phyloP scores from a whole-genome alignment of 768 basidiomycete species.

The Boletus edulis region DNA sequence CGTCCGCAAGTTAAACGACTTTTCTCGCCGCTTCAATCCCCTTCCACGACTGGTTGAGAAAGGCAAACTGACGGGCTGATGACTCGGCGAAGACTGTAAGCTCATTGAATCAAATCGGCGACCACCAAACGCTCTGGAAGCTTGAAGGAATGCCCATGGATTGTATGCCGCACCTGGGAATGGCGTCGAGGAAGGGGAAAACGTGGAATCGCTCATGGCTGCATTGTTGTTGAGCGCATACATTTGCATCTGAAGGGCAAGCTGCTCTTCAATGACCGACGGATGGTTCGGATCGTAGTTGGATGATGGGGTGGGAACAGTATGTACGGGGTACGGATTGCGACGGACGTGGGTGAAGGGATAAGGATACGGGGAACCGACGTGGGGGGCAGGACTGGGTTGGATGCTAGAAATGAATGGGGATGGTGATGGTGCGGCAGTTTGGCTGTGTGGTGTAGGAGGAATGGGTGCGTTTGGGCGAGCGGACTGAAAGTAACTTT shows the following conservation, averaged over 20 bases:
- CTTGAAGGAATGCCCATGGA: slow-evolving; percentile 72
- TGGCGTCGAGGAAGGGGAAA: slow-evolving; percentile 74
- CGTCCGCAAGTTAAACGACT: slow-evolving; percentile 34
- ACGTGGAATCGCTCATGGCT: slow-evolving; percentile 65
- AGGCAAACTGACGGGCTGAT: slow-evolving; percentile 42
- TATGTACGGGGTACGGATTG: slow-evolving; percentile 37
- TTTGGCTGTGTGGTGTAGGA: slow-evolving; percentile 75
- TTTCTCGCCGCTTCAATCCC: slow-evolving; percentile 46
- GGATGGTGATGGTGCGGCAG: slow-evolving; percentile 70
- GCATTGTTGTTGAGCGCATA: slow-evolving; percentile 71
- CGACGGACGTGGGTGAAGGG: slow-evolving; percentile 74
- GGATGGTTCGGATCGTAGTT: slow-evolving; percentile 44
- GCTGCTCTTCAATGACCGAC: slow-evolving; percentile 59
- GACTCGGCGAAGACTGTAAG: slow-evolving; percentile 43
- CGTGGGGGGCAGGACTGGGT: slow-evolving; percentile 52
- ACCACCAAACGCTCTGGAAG: slow-evolving; percentile 46
- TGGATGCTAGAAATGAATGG: slow-evolving; percentile 57
- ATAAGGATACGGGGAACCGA: slow-evolving; percentile 77
- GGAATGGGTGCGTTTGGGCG: slow-evolving; percentile 78
- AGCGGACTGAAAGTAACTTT: slow-evolving; percentile 53
- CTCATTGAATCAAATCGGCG: slow-evolving; percentile 51
- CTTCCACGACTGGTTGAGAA: slow-evolving; percentile 44
- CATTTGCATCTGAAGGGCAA: slow-evolving; percentile 76
- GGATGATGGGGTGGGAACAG: slow-evolving; percentile 39
- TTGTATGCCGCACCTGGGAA: slow-evolving; percentile 64